Evolutionary conservation across 768 basidiomycete species (phyloP).

Genomic region (Macrolepiota albuminosa): DNA sequence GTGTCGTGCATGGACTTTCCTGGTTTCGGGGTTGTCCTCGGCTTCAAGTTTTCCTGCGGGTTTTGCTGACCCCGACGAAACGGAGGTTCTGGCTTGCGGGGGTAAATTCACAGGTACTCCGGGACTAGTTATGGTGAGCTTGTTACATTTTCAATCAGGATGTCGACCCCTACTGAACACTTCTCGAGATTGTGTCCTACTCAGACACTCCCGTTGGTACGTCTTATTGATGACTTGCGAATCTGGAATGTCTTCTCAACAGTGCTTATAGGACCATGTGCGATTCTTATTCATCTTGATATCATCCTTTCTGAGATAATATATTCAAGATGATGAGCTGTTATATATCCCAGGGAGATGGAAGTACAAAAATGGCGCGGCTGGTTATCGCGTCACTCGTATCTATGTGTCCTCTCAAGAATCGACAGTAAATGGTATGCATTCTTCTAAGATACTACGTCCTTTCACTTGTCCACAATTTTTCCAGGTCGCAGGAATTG

Average conservation of each 20-base stretch:
- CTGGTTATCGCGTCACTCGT: slow-evolving; percentile 26
- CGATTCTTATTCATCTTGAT: background rate
- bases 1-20: slow-evolving; percentile 23
- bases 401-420: slow-evolving; percentile 29
- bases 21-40: slow-evolving; percentile 16
- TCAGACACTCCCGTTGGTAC: slow-evolving; percentile 28
- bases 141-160: background rate
- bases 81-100: slow-evolving; percentile 20
- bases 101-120: slow-evolving; percentile 27
- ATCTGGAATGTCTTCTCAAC: no score
- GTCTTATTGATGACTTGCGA: background rate
- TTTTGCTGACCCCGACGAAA: slow-evolving; percentile 21
- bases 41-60: slow-evolving; percentile 26
- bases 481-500: slow-evolving; percentile 27
- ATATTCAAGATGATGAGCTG: slow-evolving; percentile 25
- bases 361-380: slow-evolving; percentile 22
- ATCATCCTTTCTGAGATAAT: background rate
- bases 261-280: background rate
- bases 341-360: slow-evolving; percentile 29
- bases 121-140: slow-evolving; percentile 21
- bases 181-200: slow-evolving; percentile 24
- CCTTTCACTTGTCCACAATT: background rate
- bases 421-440: slow-evolving; percentile 25
- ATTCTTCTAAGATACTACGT: background rate
- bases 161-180: background rate